Evolutionary conservation across 495 filamentous ascomycete genomes (phyloP).

Genomic region (Thozetella sp.): DNA sequence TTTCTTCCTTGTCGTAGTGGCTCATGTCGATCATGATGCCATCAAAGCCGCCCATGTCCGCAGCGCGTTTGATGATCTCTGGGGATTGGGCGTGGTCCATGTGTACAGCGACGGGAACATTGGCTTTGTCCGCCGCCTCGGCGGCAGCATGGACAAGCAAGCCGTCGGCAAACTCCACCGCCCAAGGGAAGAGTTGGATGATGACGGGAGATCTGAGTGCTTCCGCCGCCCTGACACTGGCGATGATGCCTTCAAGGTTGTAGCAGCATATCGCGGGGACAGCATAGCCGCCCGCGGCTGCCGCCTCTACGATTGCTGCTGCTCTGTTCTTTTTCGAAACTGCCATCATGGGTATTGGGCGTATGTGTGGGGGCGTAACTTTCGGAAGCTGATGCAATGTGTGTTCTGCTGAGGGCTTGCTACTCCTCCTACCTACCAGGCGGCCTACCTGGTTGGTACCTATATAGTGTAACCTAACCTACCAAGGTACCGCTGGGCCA

Average conservation of each 20-base stretch:
- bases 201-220: constrained; percentile 72
- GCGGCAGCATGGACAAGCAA: constrained; percentile 39
- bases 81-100: constrained; percentile 76
- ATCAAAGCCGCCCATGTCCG: constrained; percentile 70
- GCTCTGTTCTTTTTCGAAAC: constrained; percentile 65
- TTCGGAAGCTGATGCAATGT: too few relatives aligned
- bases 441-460: too few relatives aligned
- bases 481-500: too few relatives aligned
- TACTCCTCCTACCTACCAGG: too few relatives aligned
- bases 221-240: constrained; percentile 77
- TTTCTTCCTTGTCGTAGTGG: constrained; percentile 82
- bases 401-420: too few relatives aligned
- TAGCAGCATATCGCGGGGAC: constrained; percentile 82
- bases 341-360: too few relatives aligned
- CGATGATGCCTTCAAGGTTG: constrained; percentile 83
- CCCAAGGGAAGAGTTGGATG: constrained; percentile 89
- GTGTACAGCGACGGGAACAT: constrained; percentile 72
- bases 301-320: constrained; percentile 67
- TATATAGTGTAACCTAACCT: too few relatives aligned
- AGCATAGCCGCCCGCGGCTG: constrained; percentile 66
- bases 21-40: constrained; percentile 85
- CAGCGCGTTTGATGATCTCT: constrained; percentile 68
- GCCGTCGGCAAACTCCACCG: constrained; percentile 68
- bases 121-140: constrained; percentile 58
- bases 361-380: too few relatives aligned